Base-by-base conservation (phyloP, 2,329 filamentous ascomycete genomes). In the Cladosporium sp. region DNA sequence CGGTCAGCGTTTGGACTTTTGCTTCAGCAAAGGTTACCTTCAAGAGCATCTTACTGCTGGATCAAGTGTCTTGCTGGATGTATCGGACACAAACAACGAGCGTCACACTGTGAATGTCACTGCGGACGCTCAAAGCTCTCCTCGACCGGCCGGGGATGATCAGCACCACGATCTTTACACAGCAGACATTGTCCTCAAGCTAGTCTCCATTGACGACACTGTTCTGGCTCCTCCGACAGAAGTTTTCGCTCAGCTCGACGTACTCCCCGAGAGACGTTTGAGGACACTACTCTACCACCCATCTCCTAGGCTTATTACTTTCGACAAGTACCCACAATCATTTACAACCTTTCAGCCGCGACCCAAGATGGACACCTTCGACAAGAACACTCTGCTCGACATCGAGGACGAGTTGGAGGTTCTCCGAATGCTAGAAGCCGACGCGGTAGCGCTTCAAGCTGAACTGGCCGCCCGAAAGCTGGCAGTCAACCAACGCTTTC, bases 401-500 rank as follows among this genome's bases (percentile, higher is more conserved):
- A 55, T 62, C 29, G 68, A 71, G 51, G 64, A 68, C 40, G 64
- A 74, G 47, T 64, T 75, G 38, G 68, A 68, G 27, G 67, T 71
- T 29, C 64, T 76, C 1, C 61, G 61, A 13, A 48, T 63, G 15
- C 52, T 67, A 9, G 61, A 65, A 45, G 52, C 52, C 4, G 54
- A 65, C 41, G 64, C 63, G 15, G 51, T 58, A 24, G 50, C 53
- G 29, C 44, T 66, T n/a, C 54, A 59, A 13, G 43, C 47, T 8
- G 55, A 59, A 48, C 62, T 67, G 29, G 55, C 51, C 11, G 58
- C 57, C 13, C 61, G 61, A 51, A 64, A 64, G 49, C 48, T 61
- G 24, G 58, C 57, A 6, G 70, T 76, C 8, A 63, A 73, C 39
- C 62, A 61, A 15, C 62, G 73, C 48, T 61, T 69, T 11, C 57